Evolutionary conservation across 1,139 yeast species (phyloP).

Genomic region (Zhuliangozyma blackwelliae): DNA sequence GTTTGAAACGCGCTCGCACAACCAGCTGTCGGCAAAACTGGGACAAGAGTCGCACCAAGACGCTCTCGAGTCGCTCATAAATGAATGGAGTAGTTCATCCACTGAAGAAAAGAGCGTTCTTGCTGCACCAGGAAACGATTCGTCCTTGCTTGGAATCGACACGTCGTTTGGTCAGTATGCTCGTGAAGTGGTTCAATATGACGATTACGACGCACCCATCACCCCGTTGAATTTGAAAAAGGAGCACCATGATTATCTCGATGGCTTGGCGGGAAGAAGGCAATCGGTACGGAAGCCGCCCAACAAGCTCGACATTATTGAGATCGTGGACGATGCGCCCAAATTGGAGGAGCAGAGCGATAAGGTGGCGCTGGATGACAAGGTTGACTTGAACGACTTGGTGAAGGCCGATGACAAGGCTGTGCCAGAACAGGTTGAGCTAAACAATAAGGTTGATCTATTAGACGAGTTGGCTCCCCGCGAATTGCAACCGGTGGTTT

Average conservation of each 20-base stretch:
- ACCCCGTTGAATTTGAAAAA: constrained; percentile 22
- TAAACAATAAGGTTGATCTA: too few relatives aligned
- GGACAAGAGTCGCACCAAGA: constrained; percentile 8
- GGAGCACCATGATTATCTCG: constrained; percentile 28
- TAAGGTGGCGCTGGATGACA: constrained; percentile 11
- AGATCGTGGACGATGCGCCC: constrained; percentile 9
- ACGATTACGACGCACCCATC: constrained; percentile 17
- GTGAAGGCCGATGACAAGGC: too few relatives aligned
- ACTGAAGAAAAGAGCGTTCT: not conserved
- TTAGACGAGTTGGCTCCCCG: constrained; percentile 1
- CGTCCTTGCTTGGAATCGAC: not conserved
- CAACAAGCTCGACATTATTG: constrained; percentile 11
- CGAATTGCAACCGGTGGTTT: constrained; percentile 24
- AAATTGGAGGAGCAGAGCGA: not conserved
- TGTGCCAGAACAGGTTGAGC: constrained; percentile 1
- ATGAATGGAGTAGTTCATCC: constrained; percentile 19
- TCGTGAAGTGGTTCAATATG: constrained; percentile 10
- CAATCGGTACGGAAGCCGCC: constrained; percentile 37
- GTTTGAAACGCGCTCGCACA: not conserved
- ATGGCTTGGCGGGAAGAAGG: constrained; percentile 25
- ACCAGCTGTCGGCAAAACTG: constrained; percentile 2
- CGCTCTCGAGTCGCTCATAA: constrained; percentile 34
- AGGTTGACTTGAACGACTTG: constrained; percentile 2
- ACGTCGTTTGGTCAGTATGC: constrained; percentile 3
- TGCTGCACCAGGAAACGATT: too few relatives aligned